These are phyloP conservation scores for Digitaria exilis DNA, from an alignment of 202 grass and related monocot genomes.

Conservation along the genomic window DNA sequence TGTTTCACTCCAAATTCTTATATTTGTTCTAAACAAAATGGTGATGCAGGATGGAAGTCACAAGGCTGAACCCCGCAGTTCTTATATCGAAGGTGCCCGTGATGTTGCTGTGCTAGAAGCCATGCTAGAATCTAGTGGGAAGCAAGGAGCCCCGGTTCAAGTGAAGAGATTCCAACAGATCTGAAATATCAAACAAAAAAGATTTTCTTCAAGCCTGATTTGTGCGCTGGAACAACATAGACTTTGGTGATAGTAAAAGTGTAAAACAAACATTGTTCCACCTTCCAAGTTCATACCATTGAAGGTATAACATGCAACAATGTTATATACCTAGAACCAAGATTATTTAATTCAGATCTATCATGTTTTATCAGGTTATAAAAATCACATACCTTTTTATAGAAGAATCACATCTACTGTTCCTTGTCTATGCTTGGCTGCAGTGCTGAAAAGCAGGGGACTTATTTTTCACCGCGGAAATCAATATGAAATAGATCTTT, in stretches of 20 bases:
- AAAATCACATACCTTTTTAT: not conserved
- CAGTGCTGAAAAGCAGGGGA: not conserved
- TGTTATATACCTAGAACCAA: not conserved
- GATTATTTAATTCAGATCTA: constrained; percentile 17
- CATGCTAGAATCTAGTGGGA: constrained; percentile 83
- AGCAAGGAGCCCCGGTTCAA: constrained; percentile 60
- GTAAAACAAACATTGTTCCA: constrained; percentile 4
- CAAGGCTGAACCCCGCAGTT: constrained; percentile 70
- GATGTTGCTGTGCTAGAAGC: constrained; percentile 95
- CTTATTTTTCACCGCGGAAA: too few species aligned
- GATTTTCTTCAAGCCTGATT: too few species aligned
- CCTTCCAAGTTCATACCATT: not conserved
- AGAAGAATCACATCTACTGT: not conserved
- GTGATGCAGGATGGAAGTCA: constrained; percentile 58
- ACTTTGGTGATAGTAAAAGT: not conserved
- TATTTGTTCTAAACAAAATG: not conserved
- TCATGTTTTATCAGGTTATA: not conserved
- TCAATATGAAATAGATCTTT: too few species aligned
- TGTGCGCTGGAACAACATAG: too few species aligned
- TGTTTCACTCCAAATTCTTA: not conserved
- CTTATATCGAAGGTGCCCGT: constrained; percentile 77
- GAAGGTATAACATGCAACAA: constrained; percentile 4
- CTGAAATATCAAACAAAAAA: not conserved
- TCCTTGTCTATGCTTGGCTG: not conserved
- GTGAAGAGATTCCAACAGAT: constrained; percentile 70